phyloP scores from a whole-genome alignment of 2,329 filamentous ascomycete genomes.

The Zymoseptoria passerinii region DNA sequence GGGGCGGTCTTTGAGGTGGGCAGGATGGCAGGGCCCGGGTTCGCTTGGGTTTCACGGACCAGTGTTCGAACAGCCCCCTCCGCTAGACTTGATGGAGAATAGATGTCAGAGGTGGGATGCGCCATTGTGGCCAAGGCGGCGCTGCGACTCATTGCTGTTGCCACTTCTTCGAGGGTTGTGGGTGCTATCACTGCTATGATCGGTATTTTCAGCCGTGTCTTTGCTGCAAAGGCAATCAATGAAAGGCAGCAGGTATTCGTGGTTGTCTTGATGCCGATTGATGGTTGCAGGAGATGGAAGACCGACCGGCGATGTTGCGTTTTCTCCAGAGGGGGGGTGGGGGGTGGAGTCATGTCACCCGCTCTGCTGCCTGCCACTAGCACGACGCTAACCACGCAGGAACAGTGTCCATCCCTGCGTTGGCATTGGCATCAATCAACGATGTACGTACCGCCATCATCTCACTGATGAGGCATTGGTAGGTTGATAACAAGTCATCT shows the following conservation, averaged over 20 bases:
- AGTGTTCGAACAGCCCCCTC: slow-evolving; percentile 1
- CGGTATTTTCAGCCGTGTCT: not conserved
- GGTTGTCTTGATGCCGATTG: not conserved
- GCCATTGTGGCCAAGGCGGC: not conserved
- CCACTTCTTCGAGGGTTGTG: not conserved
- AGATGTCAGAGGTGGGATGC: not conserved
- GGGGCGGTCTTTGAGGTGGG: slow-evolving; percentile 10
- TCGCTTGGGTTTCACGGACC: slow-evolving; percentile 11
- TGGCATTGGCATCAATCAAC: not conserved
- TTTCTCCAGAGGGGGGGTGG: too few relatives aligned
- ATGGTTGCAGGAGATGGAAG: not conserved
- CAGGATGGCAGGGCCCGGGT: slow-evolving; percentile 8
- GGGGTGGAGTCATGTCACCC: not conserved
- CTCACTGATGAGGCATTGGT: not conserved
- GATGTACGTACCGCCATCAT: not conserved
- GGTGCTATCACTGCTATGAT: not conserved
- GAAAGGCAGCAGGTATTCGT: not conserved
- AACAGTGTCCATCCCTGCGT: not conserved
- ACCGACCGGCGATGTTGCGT: not conserved
- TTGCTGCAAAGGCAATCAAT: not conserved
- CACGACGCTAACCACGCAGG: not conserved
- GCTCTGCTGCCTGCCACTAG: not conserved
- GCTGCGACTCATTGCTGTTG: not conserved
- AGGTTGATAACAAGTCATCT: not conserved
- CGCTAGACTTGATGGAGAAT: slow-evolving; percentile 10